These are phyloP conservation scores for Nephromyces sp. DNA, from an alignment of 169 alveolate genomes.

Conservation along the genomic window DNA sequence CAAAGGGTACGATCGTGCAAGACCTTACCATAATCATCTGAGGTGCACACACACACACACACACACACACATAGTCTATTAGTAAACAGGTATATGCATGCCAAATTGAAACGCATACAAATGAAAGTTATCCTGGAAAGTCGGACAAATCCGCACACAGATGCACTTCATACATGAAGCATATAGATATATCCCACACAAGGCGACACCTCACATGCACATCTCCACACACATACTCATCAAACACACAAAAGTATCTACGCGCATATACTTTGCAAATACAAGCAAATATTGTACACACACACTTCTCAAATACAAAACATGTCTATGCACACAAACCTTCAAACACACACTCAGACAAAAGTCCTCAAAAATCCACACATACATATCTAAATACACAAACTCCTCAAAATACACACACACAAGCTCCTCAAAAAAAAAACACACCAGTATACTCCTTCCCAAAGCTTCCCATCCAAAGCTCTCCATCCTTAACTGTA, in stretches of 20 bases:
- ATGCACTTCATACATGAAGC: too few relatives aligned
- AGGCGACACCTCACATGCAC: too few relatives aligned
- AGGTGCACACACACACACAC: too few relatives aligned
- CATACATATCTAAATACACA: not conserved
- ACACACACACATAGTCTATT: too few relatives aligned
- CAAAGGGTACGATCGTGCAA: constrained; percentile 28
- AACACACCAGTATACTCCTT: constrained; percentile 31
- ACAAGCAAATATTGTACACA: not conserved
- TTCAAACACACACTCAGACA: not conserved
- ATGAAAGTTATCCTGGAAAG: not conserved
- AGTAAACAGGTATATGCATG: too few relatives aligned
- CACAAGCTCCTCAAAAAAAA: not conserved
- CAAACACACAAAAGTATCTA: too few relatives aligned
- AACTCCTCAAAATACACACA: not conserved
- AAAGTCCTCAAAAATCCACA: not conserved
- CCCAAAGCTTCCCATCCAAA: constrained; percentile 44
- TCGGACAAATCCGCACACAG: not conserved
- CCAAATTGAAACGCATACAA: too few relatives aligned
- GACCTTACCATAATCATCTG: constrained; percentile 20
- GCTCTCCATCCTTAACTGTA: constrained; percentile 31
- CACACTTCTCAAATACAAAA: not conserved
- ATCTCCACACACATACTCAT: too few relatives aligned
- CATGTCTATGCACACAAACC: not conserved
- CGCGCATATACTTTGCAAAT: not conserved
- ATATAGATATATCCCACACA: too few relatives aligned